Evolutionary conservation across 352 stramenopile genomes (phyloP).

Genomic region (Globisporangium camurandrum): DNA sequence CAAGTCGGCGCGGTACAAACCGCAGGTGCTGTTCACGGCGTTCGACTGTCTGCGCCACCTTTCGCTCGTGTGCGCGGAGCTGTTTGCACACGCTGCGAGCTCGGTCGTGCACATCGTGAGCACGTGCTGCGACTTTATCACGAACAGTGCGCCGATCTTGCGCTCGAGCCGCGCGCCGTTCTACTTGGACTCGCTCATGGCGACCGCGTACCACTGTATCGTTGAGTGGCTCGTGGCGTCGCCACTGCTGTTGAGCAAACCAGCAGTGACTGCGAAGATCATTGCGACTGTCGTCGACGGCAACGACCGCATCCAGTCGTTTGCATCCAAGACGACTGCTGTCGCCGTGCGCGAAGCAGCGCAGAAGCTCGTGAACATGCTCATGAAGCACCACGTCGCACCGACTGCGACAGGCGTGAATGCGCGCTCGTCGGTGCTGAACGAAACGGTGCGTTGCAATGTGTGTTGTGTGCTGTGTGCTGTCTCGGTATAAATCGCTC

Average conservation of each 20-base stretch:
- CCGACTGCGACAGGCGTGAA: conserved; percentile 37
- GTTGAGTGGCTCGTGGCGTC: conserved; percentile 80
- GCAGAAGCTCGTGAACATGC: conserved; percentile 76
- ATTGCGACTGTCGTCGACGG: conserved; percentile 77
- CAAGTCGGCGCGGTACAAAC: conserved; percentile 78
- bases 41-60: conserved; percentile 83
- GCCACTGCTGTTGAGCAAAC: conserved; percentile 63
- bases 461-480: background rate
- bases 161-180: conserved; percentile 66
- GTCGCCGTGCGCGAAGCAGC: conserved; percentile 61
- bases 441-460: conserved; percentile 41
- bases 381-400: conserved; percentile 85
- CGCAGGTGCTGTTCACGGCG: conserved; percentile 76
- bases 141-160: conserved; percentile 62
- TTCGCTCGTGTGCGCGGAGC: conserved; percentile 64
- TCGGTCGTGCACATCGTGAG: conserved; percentile 80
- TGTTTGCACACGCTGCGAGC: conserved; percentile 68
- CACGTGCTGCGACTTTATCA: conserved; percentile 82
- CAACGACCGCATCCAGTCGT: conserved; percentile 61
- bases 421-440: conserved; percentile 37
- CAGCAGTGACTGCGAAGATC: conserved; percentile 70
- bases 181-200: conserved; percentile 81
- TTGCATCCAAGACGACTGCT: conserved; percentile 36
- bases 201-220: conserved; percentile 70
- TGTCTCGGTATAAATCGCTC: too few relatives aligned